Conservation (phyloP, 495 filamentous ascomycete genomes). For the Copromyces sp. region DNA sequence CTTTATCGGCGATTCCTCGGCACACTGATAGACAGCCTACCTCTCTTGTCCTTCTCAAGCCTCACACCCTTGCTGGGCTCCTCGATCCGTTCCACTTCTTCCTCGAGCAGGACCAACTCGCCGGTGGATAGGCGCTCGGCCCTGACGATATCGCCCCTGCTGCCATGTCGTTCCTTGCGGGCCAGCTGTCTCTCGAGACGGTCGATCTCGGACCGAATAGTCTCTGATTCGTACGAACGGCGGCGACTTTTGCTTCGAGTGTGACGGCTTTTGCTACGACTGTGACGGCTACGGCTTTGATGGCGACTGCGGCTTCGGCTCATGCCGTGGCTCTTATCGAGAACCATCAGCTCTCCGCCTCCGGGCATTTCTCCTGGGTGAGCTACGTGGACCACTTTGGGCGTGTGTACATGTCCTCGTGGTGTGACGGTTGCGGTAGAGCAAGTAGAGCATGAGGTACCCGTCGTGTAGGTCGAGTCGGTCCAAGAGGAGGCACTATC, state of each 20-base stretch:
- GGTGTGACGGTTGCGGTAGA: not conserved
- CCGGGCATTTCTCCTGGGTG: constrained; percentile 29
- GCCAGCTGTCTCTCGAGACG: constrained; percentile 24
- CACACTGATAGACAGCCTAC: constrained; percentile 66
- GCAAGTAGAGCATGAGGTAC: not conserved
- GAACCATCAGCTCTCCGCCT: constrained; percentile 17
- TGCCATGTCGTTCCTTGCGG: constrained; percentile 18
- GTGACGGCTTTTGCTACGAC: constrained; percentile 20
- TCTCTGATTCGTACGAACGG: constrained; percentile 17
- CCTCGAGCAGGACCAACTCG: constrained; percentile 44
- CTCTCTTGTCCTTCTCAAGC: constrained; percentile 74
- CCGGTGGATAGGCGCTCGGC: constrained; percentile 38
- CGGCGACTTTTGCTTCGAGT: constrained; percentile 14
- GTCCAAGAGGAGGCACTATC: constrained; percentile 13
- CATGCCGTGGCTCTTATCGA: not conserved
- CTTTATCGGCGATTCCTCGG: constrained; percentile 43
- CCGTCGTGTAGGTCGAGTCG: constrained; percentile 7
- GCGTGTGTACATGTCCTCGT: constrained; percentile 10
- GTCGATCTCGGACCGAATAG: constrained; percentile 31
- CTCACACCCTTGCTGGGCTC: constrained; percentile 48
- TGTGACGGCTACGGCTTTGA: constrained; percentile 38
- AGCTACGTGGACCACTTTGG: constrained; percentile 24
- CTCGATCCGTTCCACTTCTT: constrained; percentile 42
- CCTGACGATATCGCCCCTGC: constrained; percentile 29
- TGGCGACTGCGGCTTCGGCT: not conserved